These are phyloP conservation scores for Lycium ferocissimum DNA, from an alignment of 257 asterid genomes.

Conservation along the genomic window DNA sequence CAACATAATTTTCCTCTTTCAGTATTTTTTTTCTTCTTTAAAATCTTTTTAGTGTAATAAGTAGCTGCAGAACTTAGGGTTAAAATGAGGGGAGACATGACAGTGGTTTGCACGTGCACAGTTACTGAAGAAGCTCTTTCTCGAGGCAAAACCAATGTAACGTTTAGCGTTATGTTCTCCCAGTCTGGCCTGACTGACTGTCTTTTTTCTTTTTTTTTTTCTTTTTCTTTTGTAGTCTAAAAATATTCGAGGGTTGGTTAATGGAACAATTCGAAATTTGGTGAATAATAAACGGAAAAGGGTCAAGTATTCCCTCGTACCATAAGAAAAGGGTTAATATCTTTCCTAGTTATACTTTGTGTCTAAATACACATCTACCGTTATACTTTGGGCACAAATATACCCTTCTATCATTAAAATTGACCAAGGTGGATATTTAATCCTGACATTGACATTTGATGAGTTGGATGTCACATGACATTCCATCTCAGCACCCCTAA, in stretches of 20 bases:
- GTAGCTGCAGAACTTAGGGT: slow-evolving; percentile 21
- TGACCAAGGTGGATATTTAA: too few relatives aligned
- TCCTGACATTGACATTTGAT: too few relatives aligned
- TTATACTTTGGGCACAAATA: too few relatives aligned
- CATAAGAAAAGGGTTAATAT: too few relatives aligned
- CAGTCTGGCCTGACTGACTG: slow-evolving; percentile 1
- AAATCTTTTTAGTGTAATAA: background rate
- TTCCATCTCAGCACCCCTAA: too few relatives aligned
- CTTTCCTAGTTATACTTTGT: too few relatives aligned
- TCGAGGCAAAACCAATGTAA: slow-evolving; percentile 47
- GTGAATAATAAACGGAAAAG: background rate
- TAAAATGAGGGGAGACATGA: slow-evolving; percentile 26
- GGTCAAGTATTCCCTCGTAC: too few relatives aligned
- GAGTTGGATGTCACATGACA: too few relatives aligned
- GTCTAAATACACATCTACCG: too few relatives aligned
- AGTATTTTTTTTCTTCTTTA: background rate
- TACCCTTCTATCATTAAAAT: too few relatives aligned
- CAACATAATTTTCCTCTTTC: background rate
- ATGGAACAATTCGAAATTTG: background rate
- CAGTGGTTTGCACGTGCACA: slow-evolving; percentile 43
- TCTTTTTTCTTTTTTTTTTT: background rate
- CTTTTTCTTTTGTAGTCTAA: background rate
- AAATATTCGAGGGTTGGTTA: background rate
- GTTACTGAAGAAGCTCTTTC: slow-evolving; percentile 37
- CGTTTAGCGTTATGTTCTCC: slow-evolving; percentile 18